Evolutionary conservation across 768 basidiomycete species (phyloP).

Genomic region (Serpula lacrymans): DNA sequence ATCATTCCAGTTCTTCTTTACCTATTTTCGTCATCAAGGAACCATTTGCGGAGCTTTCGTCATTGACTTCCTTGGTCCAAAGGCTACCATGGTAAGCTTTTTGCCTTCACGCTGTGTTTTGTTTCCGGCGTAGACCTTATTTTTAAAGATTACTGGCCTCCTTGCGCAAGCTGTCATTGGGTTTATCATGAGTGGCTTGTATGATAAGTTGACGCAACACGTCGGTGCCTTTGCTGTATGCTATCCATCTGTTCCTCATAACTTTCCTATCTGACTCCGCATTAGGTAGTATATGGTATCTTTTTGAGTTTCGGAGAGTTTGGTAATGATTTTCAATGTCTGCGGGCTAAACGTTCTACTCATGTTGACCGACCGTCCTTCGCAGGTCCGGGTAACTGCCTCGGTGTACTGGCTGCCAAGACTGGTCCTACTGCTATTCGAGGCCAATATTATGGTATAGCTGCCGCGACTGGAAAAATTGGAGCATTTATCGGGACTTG

Average conservation of each 20-base stretch:
- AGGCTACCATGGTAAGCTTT: constrained; percentile 60
- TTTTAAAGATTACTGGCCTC: constrained; percentile 58
- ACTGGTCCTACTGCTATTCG: constrained; percentile 81
- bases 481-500: constrained; percentile 84
- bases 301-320: constrained; percentile 89
- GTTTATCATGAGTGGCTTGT: constrained; percentile 88
- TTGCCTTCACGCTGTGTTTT: not conserved
- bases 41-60: constrained; percentile 72
- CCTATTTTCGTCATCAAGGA: constrained; percentile 26
- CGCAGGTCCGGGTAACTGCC: constrained; percentile 81
- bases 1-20: constrained; percentile 2
- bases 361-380: not conserved
- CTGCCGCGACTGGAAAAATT: constrained; percentile 82
- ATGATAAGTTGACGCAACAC: constrained; percentile 54
- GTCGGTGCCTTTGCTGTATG: constrained; percentile 74
- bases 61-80: constrained; percentile 74
- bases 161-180: constrained; percentile 69
- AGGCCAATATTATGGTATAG: constrained; percentile 82
- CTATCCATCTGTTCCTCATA: constrained; percentile 2
- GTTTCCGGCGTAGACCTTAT: constrained; percentile 2
- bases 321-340: constrained; percentile 33
- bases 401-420: constrained; percentile 85
- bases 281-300: constrained; percentile 80
- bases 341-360: constrained; percentile 3
- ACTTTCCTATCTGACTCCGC: too few species aligned